Conservation (phyloP, 495 filamentous ascomycete genomes). For the Aspergillus olivimuriae region DNA sequence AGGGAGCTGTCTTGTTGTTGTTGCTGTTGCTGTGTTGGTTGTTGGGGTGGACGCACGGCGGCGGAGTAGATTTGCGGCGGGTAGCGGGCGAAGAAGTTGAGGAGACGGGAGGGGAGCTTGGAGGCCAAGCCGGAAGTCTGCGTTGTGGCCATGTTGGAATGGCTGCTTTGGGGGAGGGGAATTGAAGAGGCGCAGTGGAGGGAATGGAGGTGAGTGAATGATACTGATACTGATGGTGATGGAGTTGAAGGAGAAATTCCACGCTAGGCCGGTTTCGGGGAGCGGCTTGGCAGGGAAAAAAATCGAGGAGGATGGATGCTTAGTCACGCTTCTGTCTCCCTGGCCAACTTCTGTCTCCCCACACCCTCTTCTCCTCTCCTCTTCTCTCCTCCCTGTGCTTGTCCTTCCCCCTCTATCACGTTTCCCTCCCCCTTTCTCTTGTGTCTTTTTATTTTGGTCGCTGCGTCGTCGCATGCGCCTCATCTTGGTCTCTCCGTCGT, state of each 20-base stretch:
- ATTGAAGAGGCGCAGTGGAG: background rate
- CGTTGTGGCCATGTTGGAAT: conserved; percentile 22
- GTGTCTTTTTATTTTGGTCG: background rate
- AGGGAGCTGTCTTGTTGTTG: too few relatives aligned
- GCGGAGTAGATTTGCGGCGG: conserved; percentile 56
- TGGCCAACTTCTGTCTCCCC: background rate
- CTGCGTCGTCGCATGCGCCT: background rate
- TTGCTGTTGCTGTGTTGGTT: too few relatives aligned
- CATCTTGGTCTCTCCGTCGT: conserved; percentile 7
- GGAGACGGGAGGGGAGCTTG: conserved; percentile 59
- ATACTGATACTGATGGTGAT: background rate
- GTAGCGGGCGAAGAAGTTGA: conserved; percentile 82
- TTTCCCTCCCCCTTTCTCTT: background rate
- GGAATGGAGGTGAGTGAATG: background rate
- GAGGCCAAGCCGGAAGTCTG: conserved; percentile 11
- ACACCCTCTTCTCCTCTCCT: background rate
- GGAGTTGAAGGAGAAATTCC: conserved; percentile 11
- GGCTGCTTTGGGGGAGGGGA: background rate
- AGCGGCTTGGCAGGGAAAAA: conserved; percentile 13
- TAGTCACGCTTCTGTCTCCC: too few relatives aligned
- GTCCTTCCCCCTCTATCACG: background rate
- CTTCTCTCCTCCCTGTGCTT: background rate
- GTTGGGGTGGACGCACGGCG: conserved; percentile 31
- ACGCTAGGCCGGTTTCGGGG: conserved; percentile 18
- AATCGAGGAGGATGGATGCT: conserved; percentile 15